Base-by-base conservation (phyloP, 2,329 filamentous ascomycete genomes). In the Claviceps monticola region DNA sequence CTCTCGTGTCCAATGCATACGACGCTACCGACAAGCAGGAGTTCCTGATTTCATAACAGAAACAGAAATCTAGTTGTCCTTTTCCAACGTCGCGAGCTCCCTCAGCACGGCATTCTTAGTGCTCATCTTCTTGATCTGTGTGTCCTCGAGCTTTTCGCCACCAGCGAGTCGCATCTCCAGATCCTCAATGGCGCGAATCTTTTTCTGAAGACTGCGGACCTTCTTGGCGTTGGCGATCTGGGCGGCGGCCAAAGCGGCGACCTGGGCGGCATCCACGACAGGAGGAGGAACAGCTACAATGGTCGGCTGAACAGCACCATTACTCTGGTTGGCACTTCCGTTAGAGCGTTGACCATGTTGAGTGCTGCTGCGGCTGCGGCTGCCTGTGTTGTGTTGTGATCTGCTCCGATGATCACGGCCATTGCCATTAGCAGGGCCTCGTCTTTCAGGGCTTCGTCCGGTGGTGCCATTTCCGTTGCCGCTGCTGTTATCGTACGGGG, bases 141-240 rank as follows among this genome's bases (percentile, higher is more conserved):
- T 98, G 64, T 96, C 91, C 72, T 98, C 93, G 55, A 98, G 73
- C 76, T 96, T 97, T 76, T 98, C 93, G 5, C 91, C 91, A 37
- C 85, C 84, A 2, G 91, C 93, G 58, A 90, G 82, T 52, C 93
- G 82, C 90, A 97, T 96, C 75, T 97, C 95, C 55, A 98, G 73
- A 66, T 98, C 93, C 65, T 98, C 93, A 64, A 98, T 98, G 11
- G 93, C 93, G 19, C 93, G 82, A 56, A 98, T 86, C 78, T 98
- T 98, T 80, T 98, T 98, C 66, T 95, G 78, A 56, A 98, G 76
- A 54, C 88, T 88, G 52, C 93, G 79, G 56, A 96, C 80, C 75
- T 97, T 98, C 81, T 97, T 98, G 45, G 94, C 89, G 56, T 86
- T 81, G n/a, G 86, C 83, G 58, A 68, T 83, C 74, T 71, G 79